phyloP scores from a whole-genome alignment of 306 rosid species.

The Gillenia trifoliata region DNA sequence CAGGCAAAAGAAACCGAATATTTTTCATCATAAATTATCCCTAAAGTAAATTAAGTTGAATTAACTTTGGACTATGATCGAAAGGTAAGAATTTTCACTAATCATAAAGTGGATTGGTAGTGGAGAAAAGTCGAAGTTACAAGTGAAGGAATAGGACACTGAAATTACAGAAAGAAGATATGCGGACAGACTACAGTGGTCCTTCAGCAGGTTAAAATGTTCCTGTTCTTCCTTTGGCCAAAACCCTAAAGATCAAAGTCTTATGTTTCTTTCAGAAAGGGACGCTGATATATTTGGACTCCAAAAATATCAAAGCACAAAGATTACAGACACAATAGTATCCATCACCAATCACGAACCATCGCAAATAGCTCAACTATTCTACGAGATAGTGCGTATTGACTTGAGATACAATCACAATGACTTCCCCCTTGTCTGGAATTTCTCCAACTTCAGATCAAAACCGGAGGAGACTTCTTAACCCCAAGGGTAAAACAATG shows the following conservation, averaged over 20 bases:
- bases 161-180: slow-evolving; percentile 20
- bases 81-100: background rate
- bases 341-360: slow-evolving; percentile 3
- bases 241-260: background rate
- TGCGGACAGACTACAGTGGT: slow-evolving; percentile 18
- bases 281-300: slow-evolving; percentile 27
- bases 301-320: slow-evolving; percentile 15
- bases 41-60: background rate
- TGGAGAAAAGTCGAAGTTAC: background rate
- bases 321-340: background rate
- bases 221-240: background rate
- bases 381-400: too few relatives aligned
- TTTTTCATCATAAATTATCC: background rate
- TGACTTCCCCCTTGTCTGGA: background rate
- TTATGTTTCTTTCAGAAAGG: slow-evolving; percentile 14
- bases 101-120: background rate
- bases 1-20: too few relatives aligned
- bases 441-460: background rate
- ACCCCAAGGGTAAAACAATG: background rate
- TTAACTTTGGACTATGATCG: background rate
- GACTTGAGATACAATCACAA: background rate
- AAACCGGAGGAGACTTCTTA: background rate
- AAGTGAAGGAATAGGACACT: background rate
- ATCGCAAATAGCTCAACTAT: background rate
- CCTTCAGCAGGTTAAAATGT: slow-evolving; percentile 1